phyloP scores from a whole-genome alignment of 805 yeast genomes.

The Dipodascopsis tothii region DNA sequence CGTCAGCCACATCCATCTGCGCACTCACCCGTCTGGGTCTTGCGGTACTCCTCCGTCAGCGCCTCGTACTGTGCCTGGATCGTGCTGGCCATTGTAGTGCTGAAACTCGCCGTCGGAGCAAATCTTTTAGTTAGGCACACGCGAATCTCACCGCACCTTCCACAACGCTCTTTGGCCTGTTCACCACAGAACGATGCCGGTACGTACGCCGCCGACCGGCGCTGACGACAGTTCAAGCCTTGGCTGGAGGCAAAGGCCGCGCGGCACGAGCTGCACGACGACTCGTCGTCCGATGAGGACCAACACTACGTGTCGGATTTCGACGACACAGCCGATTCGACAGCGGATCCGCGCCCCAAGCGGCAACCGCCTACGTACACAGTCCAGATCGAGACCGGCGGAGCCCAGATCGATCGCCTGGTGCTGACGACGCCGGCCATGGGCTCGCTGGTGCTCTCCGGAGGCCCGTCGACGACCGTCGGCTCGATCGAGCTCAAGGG shows the following conservation, averaged over 20 bases:
- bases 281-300: slow-evolving; percentile 26
- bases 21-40: slow-evolving; percentile 16
- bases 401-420: no score
- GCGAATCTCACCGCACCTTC: no score
- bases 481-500: no score
- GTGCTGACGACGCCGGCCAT: slow-evolving; percentile 13
- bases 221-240: slow-evolving; percentile 36
- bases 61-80: slow-evolving; percentile 22
- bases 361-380: no score
- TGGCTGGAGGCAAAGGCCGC: slow-evolving; percentile 36
- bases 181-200: background rate
- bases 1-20: background rate
- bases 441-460: slow-evolving; percentile 2
- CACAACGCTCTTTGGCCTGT: no score
- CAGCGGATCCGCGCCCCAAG: no score
- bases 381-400: no score
- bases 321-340: slow-evolving; percentile 3
- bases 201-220: background rate
- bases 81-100: no score
- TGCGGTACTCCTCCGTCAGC: slow-evolving; percentile 16
- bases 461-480: slow-evolving; percentile 4
- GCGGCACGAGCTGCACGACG: slow-evolving; percentile 40
- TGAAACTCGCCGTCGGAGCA: no score
- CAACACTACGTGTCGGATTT: slow-evolving; percentile 1
- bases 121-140: no score